phyloP scores from a whole-genome alignment of 176 grass and related monocot genomes.

The Oryza officinalis region DNA sequence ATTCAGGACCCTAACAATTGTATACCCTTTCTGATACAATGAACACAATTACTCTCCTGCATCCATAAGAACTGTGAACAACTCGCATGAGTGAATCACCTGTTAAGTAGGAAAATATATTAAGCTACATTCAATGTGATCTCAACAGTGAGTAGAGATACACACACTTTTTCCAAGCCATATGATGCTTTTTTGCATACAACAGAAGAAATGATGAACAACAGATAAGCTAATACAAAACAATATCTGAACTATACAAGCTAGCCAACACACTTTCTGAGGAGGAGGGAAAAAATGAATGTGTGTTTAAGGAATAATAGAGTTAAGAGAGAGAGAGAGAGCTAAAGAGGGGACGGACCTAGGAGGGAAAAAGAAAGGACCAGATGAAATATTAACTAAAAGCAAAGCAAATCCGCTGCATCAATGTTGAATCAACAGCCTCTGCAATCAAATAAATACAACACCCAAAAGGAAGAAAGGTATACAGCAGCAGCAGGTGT shows the following conservation, averaged over 20 bases:
- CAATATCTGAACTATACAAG: constrained; percentile 1
- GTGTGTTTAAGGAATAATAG: not conserved
- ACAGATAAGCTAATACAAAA: not conserved
- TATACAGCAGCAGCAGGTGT: not conserved
- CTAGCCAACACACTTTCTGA: not conserved
- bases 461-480: not conserved
- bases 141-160: not conserved
- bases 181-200: not conserved
- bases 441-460: not conserved
- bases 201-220: not conserved
- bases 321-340: not conserved
- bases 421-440: not conserved
- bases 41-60: not conserved
- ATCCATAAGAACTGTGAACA: constrained; percentile 6
- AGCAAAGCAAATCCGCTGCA: not conserved
- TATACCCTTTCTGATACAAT: constrained; percentile 17
- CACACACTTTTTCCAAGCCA: not conserved
- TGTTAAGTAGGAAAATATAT: constrained; percentile 38
- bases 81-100: not conserved
- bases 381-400: not conserved
- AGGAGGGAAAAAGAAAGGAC: not conserved
- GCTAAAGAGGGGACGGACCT: not conserved
- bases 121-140: constrained; percentile 14
- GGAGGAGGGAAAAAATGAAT: not conserved
- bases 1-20: not conserved